A percentile compares a stretch with the other conserved stretches of the same genome.
Evolutionary conservation across 495 filamentous ascomycete species (phyloP).

Genomic region (Baudoinia panamericana): DNA sequence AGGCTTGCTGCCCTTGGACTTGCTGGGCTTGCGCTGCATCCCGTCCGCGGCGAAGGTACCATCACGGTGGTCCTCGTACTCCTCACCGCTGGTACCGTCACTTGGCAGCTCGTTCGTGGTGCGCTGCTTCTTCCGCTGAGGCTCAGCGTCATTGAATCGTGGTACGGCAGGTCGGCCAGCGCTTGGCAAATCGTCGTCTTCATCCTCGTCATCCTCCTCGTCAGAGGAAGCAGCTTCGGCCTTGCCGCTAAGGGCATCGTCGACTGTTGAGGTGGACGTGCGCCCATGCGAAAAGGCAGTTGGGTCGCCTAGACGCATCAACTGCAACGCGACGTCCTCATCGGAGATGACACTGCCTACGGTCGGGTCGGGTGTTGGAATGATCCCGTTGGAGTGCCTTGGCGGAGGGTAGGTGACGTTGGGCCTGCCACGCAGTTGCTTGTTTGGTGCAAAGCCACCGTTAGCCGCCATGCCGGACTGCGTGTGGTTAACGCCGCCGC

Average conservation of each 20-base stretch:
- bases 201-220: conserved; percentile 58
- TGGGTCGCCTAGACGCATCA: conserved; percentile 88
- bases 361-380: conserved; percentile 89
- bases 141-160: conserved; percentile 9
- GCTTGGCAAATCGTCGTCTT: conserved; percentile 50
- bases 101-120: conserved; percentile 52
- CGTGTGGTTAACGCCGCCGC: conserved; percentile 25
- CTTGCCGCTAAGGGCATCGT: conserved; percentile 79
- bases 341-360: conserved; percentile 84
- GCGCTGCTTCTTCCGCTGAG: conserved; percentile 29
- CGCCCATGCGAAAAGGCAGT: conserved; percentile 80
- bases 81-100: conserved; percentile 59
- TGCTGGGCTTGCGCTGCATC: conserved; percentile 22
- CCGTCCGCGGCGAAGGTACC: conserved; percentile 39
- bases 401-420: conserved; percentile 36
- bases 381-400: conserved; percentile 39
- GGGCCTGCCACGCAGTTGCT: conserved; percentile 53
- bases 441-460: conserved; percentile 39
- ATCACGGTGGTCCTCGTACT: conserved; percentile 51
- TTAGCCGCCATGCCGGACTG: conserved; percentile 26
- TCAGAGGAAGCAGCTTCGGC: conserved; percentile 81
- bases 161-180: conserved; percentile 6
- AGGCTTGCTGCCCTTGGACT: conserved; percentile 22
- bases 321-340: conserved; percentile 90
- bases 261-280: conserved; percentile 83